phyloP scores from a whole-genome alignment of 768 basidiomycete genomes.

The Asterophora lycoperdoides region DNA sequence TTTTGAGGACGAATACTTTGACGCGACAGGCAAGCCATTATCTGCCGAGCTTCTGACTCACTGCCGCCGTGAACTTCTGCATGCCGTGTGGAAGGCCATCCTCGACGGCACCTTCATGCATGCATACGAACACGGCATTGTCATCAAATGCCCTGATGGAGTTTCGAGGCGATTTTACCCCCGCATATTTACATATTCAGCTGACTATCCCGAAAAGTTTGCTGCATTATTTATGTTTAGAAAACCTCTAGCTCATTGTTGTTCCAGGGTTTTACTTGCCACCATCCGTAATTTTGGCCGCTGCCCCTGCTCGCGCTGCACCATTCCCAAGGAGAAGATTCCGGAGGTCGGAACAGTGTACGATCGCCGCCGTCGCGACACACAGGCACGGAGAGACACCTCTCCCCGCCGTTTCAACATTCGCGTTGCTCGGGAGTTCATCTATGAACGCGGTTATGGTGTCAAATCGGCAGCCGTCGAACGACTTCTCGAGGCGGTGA shows the following conservation, averaged over 20 bases:
- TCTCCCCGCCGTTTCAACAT: background rate
- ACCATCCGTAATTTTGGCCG: background rate
- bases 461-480: conserved; percentile 21
- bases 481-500: conserved; percentile 12
- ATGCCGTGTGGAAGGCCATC: conserved; percentile 20
- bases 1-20: background rate
- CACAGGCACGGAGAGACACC: background rate
- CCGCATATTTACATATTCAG: conserved; percentile 26
- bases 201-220: conserved; percentile 33
- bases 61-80: conserved; percentile 25
- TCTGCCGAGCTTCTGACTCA: conserved; percentile 17
- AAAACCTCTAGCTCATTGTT: background rate
- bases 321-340: background rate
- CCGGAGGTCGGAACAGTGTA: background rate
- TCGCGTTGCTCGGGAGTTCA: background rate
- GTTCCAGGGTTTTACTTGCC: background rate
- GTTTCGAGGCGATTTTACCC: conserved; percentile 22
- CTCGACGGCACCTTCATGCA: conserved; percentile 25
- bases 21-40: background rate
- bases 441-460: conserved; percentile 6
- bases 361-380: background rate
- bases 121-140: conserved; percentile 25
- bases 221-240: background rate
- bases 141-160: conserved; percentile 24
- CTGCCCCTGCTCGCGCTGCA: background rate